phyloP scores from a whole-genome alignment of 106 monocot species.

The Xerophyta viscosa region DNA sequence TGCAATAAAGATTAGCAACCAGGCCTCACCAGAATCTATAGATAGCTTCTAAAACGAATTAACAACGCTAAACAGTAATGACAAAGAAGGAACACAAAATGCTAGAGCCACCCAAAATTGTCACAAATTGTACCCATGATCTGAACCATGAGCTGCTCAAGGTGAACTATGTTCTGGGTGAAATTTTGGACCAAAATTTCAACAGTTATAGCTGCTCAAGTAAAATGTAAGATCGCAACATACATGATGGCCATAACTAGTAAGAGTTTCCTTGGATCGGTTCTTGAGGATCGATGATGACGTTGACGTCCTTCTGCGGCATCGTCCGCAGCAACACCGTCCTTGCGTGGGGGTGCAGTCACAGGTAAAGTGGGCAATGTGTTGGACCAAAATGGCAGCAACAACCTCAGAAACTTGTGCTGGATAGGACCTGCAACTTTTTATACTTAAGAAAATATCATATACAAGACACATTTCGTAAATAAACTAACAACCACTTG shows the following conservation, averaged over 20 bases:
- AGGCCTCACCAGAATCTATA: too few species aligned
- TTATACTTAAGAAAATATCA: background rate
- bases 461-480: background rate
- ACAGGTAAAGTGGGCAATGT: slow-evolving; percentile 85
- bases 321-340: slow-evolving; percentile 42
- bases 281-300: slow-evolving; percentile 69
- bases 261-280: slow-evolving; percentile 85
- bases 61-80: too few species aligned
- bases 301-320: slow-evolving; percentile 60
- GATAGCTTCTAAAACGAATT: too few species aligned
- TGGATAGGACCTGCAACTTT: slow-evolving; percentile 46
- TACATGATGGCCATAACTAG: slow-evolving; percentile 82
- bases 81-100: too few species aligned
- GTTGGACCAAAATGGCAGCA: slow-evolving; percentile 96
- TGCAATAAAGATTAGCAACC: too few species aligned
- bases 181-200: too few species aligned
- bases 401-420: slow-evolving; percentile 74
- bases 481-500: background rate
- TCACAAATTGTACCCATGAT: too few species aligned
- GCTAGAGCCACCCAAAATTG: too few species aligned
- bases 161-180: too few species aligned
- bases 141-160: too few species aligned
- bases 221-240: too few species aligned
- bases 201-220: too few species aligned
- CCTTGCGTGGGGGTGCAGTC: slow-evolving; percentile 84